A percentile compares a stretch with the other conserved stretches of the same genome.
Evolutionary conservation across 169 alveolate species (phyloP).

Genomic region (Plasmodium gonderi): DNA sequence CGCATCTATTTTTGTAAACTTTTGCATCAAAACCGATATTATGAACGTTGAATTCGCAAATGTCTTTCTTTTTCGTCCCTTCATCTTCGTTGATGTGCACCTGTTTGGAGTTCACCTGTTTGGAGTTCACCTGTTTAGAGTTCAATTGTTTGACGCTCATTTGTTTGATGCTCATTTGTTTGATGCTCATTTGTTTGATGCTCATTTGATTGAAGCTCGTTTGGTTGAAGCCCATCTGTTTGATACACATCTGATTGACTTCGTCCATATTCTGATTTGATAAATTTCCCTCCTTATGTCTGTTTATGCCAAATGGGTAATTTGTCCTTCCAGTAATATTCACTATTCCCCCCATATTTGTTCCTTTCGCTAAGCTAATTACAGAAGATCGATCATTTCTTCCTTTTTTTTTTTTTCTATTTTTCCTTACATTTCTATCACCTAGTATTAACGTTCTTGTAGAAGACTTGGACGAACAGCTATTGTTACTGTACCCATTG

Average conservation of each 20-base stretch:
- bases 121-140: background rate
- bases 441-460: conserved; percentile 2
- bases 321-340: background rate
- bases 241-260: too few relatives aligned
- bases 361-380: background rate
- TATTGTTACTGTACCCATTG: conserved; percentile 20
- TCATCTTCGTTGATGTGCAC: background rate
- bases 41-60: conserved; percentile 51
- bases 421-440: background rate
- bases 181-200: too few relatives aligned
- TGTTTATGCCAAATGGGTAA: background rate
- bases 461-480: conserved; percentile 24
- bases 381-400: background rate
- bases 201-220: too few relatives aligned
- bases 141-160: background rate
- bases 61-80: background rate
- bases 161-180: too few relatives aligned
- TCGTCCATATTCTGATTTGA: background rate
- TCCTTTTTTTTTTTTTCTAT: background rate
- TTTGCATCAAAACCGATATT: conserved; percentile 52
- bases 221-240: too few relatives aligned
- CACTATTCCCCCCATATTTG: background rate
- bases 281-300: background rate
- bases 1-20: conserved; percentile 66
- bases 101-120: background rate